Evolutionary conservation across 2,329 filamentous ascomycete genomes (phyloP), one percentile per base, ranked within the genome.

Genomic region (Dothideomycetes sp.): DNA sequence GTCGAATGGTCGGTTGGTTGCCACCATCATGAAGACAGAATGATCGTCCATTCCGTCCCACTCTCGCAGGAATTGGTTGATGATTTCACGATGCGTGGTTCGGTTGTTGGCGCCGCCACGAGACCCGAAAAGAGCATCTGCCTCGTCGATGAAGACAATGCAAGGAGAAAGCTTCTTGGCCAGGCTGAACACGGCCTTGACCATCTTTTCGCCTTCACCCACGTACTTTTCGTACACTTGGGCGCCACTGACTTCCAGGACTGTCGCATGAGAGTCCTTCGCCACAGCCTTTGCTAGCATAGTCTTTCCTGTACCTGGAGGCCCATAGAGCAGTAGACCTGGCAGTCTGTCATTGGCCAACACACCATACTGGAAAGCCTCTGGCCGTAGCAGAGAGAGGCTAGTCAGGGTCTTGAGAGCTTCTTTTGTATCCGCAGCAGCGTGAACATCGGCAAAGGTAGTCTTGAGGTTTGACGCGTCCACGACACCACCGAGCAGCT

Each of bases 201-300:
- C 84, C 55, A 94, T 94, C 70, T 96, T 96, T 65, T 98, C 91
- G 44, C 84, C 84, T 59, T 96, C 87, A 16, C 91, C 91, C 3
- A 96, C 85, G 60, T 85, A 96, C 75, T 93, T 96, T 58, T 95
- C 85, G 60, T 94, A 93, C 50, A 98, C 84, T 48, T 86, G 85
- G 2, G 86, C 87, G 3, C 86, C 89, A 48, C 81, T 88, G 31
- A 96, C 78, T 60, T 96, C 88, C 30, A 98, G 68, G 19, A 81
- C 73, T 0, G 73, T 78, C 3, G 82, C 79, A 71, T 74, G 73
- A 41, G 70, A 75, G 52, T 79, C 73, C 43, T 76, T 76, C 2
- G 76, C 76, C 0, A 79, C 75, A 3, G 76, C 75, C 57, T 79
- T 80, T 33, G 76, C 75, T 16, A 79, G 73, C 1, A 94, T 75